phyloP scores from a whole-genome alignment of 805 yeast genomes.

The Novakomyces olei region DNA sequence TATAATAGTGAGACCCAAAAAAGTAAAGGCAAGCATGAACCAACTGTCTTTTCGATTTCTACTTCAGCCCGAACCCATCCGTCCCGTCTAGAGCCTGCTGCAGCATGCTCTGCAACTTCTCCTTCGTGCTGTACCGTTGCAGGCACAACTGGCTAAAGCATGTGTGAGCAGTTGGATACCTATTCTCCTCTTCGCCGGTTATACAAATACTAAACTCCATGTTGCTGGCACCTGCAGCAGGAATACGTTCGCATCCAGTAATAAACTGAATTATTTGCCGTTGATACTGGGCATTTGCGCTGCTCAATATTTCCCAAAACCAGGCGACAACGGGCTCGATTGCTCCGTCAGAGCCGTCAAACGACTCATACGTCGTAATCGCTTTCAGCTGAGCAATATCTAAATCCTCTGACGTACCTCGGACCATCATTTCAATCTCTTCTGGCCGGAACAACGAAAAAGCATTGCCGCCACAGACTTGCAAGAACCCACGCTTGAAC shows the following conservation, averaged over 20 bases:
- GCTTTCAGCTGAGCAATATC: slow-evolving; percentile 48
- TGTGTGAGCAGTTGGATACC: slow-evolving; percentile 71
- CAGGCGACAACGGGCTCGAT: slow-evolving; percentile 31
- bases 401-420: slow-evolving; percentile 51
- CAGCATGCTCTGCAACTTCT: slow-evolving; percentile 36
- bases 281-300: slow-evolving; percentile 26
- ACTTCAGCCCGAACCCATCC: slow-evolving; percentile 69
- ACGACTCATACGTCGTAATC: slow-evolving; percentile 54
- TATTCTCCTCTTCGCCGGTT: slow-evolving; percentile 22
- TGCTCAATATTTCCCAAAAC: slow-evolving; percentile 71
- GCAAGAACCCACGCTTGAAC: slow-evolving; percentile 48
- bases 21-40: too few species aligned
- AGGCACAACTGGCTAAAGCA: slow-evolving; percentile 80
- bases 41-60: slow-evolving; percentile 6
- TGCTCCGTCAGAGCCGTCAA: slow-evolving; percentile 17
- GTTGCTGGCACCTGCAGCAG: slow-evolving; percentile 75
- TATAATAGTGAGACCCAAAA: too few species aligned
- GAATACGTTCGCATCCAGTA: slow-evolving; percentile 79
- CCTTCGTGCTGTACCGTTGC: slow-evolving; percentile 36
- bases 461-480: slow-evolving; percentile 63
- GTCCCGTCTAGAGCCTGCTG: slow-evolving; percentile 52
- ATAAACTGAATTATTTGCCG: slow-evolving; percentile 49
- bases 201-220: slow-evolving; percentile 50
- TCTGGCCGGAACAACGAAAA: slow-evolving; percentile 57
- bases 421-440: slow-evolving; percentile 55